Conservation (phyloP, 352 stramenopile genomes). For the Phytopythium litorale region DNA sequence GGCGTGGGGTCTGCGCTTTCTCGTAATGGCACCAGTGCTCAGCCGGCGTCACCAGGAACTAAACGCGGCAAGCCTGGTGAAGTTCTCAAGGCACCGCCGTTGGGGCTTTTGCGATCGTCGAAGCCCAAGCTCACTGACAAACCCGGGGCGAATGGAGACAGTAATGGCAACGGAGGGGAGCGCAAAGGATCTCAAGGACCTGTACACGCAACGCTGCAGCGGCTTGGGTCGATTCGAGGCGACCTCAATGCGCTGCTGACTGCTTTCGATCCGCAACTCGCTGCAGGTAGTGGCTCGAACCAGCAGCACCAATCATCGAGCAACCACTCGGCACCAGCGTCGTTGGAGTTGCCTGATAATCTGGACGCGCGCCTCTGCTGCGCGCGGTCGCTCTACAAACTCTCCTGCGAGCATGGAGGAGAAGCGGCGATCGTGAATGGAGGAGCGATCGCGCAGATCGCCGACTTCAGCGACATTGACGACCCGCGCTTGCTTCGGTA, state of each 20-base stretch:
- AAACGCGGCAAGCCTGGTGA: neutral
- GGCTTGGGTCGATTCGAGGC: conserved; percentile 30
- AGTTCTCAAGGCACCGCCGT: neutral
- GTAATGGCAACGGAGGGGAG: neutral
- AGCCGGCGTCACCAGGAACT: neutral
- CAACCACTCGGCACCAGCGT: neutral
- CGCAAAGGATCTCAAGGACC: neutral
- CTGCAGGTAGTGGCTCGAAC: neutral
- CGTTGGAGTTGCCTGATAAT: conserved; percentile 27
- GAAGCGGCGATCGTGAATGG: conserved; percentile 61
- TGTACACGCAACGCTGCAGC: conserved; percentile 18
- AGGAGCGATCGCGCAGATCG: conserved; percentile 62
- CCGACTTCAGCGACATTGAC: conserved; percentile 67
- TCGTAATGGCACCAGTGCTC: neutral
- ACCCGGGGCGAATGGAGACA: neutral
- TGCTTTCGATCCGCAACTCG: conserved; percentile 15
- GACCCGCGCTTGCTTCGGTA: conserved; percentile 49
- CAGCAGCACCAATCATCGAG: neutral
- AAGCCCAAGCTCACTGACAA: neutral
- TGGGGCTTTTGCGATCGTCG: neutral
- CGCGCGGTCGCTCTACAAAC: conserved; percentile 73
- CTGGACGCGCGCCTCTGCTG: conserved; percentile 58
- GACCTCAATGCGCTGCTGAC: conserved; percentile 23
- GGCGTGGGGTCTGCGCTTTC: neutral
- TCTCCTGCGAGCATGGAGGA: conserved; percentile 53